Conservation (phyloP, 192 early-diverging fungal genomes). For the Podochytrium sp. region DNA sequence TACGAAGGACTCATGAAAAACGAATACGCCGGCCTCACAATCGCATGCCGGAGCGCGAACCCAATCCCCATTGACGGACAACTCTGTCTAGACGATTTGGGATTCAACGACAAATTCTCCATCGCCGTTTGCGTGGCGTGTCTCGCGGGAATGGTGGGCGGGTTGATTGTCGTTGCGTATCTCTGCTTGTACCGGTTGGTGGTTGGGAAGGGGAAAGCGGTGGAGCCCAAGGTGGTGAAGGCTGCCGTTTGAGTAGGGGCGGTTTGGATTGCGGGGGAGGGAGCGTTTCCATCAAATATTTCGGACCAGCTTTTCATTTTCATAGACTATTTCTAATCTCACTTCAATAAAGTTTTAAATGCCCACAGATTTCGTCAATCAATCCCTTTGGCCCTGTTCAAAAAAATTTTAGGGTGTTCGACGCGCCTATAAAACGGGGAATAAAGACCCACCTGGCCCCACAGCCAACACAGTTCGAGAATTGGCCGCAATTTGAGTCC, state of each 20-base stretch:
- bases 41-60: conserved; percentile 3
- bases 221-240: conserved; percentile 21
- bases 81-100: conserved; percentile 13
- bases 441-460: conserved; percentile 73
- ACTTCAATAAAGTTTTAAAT: conserved; percentile 29
- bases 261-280: no score
- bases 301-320: no score
- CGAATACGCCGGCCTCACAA: conserved; percentile 20
- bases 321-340: no score
- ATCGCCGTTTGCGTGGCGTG: conserved; percentile 16
- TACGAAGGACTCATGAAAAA: conserved; percentile 31
- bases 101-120: conserved; percentile 23
- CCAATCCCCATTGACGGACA: conserved; percentile 10
- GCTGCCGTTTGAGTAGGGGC: no score
- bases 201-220: conserved; percentile 27
- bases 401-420: not conserved
- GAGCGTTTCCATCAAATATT: no score
- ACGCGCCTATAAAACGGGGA: not conserved
- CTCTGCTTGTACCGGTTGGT: conserved; percentile 19
- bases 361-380: conserved; percentile 27
- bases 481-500: conserved; percentile 89
- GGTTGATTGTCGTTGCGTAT: conserved; percentile 23
- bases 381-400: conserved; percentile 15
- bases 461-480: conserved; percentile 91
- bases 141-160: conserved; percentile 5